phyloP scores from a whole-genome alignment of 768 basidiomycete species.

The Agaricus subrufescens region DNA sequence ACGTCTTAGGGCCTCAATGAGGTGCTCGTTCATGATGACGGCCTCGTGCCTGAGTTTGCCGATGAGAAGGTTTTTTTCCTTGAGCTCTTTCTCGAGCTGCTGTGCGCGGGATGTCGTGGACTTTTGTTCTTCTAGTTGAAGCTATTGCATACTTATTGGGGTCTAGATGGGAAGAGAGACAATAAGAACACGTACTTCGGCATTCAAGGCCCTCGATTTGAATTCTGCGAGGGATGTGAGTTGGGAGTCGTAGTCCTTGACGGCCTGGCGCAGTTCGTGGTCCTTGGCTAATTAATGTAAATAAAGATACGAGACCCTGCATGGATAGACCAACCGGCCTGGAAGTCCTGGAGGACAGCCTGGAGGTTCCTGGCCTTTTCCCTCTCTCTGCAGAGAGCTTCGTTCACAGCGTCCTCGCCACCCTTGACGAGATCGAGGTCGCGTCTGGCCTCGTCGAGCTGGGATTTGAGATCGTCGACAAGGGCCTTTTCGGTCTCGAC shows the following conservation, averaged over 20 bases:
- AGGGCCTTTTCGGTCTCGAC: constrained; percentile 59
- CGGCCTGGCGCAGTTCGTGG: constrained; percentile 80
- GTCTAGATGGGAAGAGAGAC: constrained; percentile 4
- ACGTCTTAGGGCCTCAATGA: constrained; percentile 96
- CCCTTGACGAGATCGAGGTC: constrained; percentile 67
- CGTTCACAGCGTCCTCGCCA: constrained; percentile 47
- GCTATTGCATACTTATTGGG: constrained; percentile 31
- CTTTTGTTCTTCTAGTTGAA: constrained; percentile 70
- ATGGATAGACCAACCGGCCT: constrained; percentile 61
- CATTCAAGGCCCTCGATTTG: constrained; percentile 81
- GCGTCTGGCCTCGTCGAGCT: constrained; percentile 49
- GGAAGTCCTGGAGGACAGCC: constrained; percentile 93
- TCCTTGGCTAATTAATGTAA: constrained; percentile 64
- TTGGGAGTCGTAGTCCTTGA: constrained; percentile 77
- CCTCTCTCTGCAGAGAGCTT: constrained; percentile 59
- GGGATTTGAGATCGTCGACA: constrained; percentile 65
- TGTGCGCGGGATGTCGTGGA: constrained; percentile 61
- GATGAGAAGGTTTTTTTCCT: constrained; percentile 94
- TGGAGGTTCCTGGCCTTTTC: constrained; percentile 83
- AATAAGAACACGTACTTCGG: constrained; percentile 57
- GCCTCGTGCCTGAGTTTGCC: constrained; percentile 95
- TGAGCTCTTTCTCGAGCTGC: constrained; percentile 83
- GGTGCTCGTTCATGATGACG: constrained; percentile 95
- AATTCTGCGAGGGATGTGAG: constrained; percentile 82
- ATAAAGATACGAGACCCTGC: not conserved